Conservation (phyloP, 2,329 filamentous ascomycete genomes). For the Exserohilum rostratum region DNA sequence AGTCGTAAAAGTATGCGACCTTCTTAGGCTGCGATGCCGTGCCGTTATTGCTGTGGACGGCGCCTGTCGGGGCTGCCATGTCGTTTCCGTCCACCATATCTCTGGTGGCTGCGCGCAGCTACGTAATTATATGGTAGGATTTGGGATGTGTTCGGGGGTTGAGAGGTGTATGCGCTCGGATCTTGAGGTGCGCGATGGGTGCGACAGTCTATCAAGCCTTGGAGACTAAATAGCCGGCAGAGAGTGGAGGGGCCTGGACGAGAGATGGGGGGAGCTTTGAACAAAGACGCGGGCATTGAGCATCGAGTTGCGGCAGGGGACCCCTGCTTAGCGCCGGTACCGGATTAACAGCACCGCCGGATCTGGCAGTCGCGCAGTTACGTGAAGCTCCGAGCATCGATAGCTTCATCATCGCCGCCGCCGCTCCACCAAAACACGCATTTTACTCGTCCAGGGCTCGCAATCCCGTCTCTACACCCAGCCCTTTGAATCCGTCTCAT, state of each 20-base stretch:
- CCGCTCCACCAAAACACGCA: constrained; percentile 10
- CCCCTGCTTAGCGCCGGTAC: constrained; percentile 14
- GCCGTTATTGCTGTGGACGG: constrained; percentile 30
- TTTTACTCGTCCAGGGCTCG: not conserved
- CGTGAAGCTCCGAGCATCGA: constrained; percentile 19
- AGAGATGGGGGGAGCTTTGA: constrained; percentile 18
- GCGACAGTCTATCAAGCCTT: not conserved
- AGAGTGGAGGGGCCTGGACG: constrained; percentile 8
- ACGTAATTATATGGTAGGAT: constrained; percentile 8
- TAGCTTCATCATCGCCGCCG: constrained; percentile 20
- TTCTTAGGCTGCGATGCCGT: constrained; percentile 63
- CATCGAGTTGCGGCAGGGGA: constrained; percentile 15
- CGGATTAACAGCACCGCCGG: constrained; percentile 18
- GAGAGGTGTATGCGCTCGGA: not conserved
- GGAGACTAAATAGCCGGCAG: not conserved
- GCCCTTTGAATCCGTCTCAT: not conserved
- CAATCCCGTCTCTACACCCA: not conserved
- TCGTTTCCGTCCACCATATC: constrained; percentile 20
- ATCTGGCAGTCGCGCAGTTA: constrained; percentile 19
- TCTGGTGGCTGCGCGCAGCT: constrained; percentile 22
- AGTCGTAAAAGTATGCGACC: constrained; percentile 98
- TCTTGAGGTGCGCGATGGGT: not conserved
- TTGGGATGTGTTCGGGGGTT: not conserved
- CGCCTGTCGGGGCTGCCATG: constrained; percentile 13
- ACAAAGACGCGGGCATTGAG: constrained; percentile 17